Evolutionary conservation across 768 basidiomycete genomes (phyloP), one percentile per base, ranked within the genome.

Genomic region (Cystobasidium onofrii): DNA sequence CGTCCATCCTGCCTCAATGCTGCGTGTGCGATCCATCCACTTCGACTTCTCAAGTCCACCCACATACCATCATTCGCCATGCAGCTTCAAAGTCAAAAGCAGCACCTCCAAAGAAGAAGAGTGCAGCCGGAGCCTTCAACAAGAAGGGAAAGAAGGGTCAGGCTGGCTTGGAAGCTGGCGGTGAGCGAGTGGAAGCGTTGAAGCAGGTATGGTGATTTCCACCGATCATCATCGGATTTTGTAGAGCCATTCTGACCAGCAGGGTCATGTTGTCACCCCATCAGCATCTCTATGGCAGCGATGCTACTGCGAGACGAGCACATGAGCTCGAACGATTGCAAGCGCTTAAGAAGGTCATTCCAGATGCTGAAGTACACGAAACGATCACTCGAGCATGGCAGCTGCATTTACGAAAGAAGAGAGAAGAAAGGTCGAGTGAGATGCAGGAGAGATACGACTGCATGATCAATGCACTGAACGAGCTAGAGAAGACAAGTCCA

Each of bases 371-470:
- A 46, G 66, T 52, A 3, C 66, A 69, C 46, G 66, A 69, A 52
- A 69, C 66, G n/a, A 69, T 69, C 27, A 52, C 31, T 44, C 7
- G 31, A 34, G 66, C 66, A 52, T 69, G 66, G 66, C 44, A 69
- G 46, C 50, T 69, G 23, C 66, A 69, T 31, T 18, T 10, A 18
- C 41, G 46, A 31, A 52, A 54, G 36, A 13, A 46, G 44, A 34
- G 31, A 31, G 50, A 69, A 23, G 25, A 23, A 17, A 41, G 46
- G 18, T 23, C n/a, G 31, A 31, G n/a, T 15, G 66, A 46, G 31
- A 50, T 69, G 66, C 17, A 69, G 12, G 50, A 23, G 27, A 23
- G 66, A 52, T 69, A 50, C 46, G 50, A 54, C 13, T 43, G 44
- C 17, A 69, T 69, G 66, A 9, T 23, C 15, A 18, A 52, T 10